phyloP scores from a whole-genome alignment of 768 basidiomycete species.

The Leccinum broughii region DNA sequence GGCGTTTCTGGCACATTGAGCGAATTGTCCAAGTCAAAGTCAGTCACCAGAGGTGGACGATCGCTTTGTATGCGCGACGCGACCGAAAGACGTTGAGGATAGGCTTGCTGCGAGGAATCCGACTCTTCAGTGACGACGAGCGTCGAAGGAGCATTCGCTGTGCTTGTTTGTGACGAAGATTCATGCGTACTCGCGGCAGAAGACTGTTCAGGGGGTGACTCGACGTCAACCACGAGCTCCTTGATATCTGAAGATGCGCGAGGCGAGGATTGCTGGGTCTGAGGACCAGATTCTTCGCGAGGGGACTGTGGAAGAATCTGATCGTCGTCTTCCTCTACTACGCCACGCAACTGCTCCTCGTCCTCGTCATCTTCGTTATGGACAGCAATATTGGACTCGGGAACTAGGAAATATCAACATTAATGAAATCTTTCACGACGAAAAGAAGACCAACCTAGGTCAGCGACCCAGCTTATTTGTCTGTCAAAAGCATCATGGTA shows the following conservation, averaged over 20 bases:
- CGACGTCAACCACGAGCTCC: conserved; percentile 62
- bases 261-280: conserved; percentile 54
- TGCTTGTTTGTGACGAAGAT: conserved; percentile 47
- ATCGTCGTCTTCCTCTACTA: conserved; percentile 46
- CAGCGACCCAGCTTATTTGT: conserved; percentile 77
- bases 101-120: conserved; percentile 50
- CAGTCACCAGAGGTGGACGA: conserved; percentile 53
- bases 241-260: conserved; percentile 60
- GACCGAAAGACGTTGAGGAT: conserved; percentile 61
- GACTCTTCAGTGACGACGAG: conserved; percentile 47
- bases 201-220: conserved; percentile 54
- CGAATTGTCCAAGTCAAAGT: conserved; percentile 51
- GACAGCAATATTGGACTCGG: conserved; percentile 64
- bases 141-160: conserved; percentile 43
- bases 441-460: conserved; percentile 53
- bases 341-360: conserved; percentile 36
- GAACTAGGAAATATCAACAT: conserved; percentile 39
- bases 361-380: conserved; percentile 53
- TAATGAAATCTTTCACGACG: conserved; percentile 5
- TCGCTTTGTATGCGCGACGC: conserved; percentile 61
- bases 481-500: conserved; percentile 51
- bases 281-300: conserved; percentile 44
- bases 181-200: conserved; percentile 48
- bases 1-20: conserved; percentile 44
- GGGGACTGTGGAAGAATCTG: conserved; percentile 54